Evolutionary conservation across 495 filamentous ascomycete genomes (phyloP).

Genomic region (Penicillium diatomitis): DNA sequence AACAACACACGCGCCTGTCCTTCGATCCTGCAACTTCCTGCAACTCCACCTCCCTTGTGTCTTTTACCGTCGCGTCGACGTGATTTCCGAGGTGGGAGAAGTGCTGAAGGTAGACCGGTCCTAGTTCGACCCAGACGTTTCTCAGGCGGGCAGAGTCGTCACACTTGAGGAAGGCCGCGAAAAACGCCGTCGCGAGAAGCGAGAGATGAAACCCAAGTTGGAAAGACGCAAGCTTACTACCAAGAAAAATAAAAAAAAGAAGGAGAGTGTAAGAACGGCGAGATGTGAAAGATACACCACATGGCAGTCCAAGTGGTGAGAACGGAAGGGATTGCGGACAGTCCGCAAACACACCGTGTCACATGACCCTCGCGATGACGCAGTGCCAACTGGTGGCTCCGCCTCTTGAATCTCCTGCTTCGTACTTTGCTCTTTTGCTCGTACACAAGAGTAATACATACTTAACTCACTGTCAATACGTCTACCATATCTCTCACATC

Average conservation of each 20-base stretch:
- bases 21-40: constrained; percentile 18
- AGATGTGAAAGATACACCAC: not conserved
- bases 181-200: too few relatives aligned
- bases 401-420: too few relatives aligned
- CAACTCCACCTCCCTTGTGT: constrained; percentile 13
- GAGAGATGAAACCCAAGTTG: too few relatives aligned
- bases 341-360: constrained; percentile 1
- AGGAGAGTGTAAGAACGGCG: not conserved
- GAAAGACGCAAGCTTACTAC: too few relatives aligned
- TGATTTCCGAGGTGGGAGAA: constrained; percentile 2
- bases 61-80: constrained; percentile 14
- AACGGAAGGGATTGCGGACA: constrained; percentile 10
- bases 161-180: too few relatives aligned
- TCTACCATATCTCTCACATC: too few relatives aligned
- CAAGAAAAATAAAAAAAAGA: not conserved
- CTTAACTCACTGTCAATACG: too few relatives aligned
- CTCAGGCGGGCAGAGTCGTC: too few relatives aligned
- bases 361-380: constrained; percentile 19
- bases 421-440: too few relatives aligned
- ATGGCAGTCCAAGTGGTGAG: not conserved
- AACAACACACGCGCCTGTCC: constrained; percentile 28
- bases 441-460: too few relatives aligned
- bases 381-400: not conserved
- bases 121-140: too few relatives aligned
- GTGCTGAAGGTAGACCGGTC: not conserved